Evolutionary conservation across 345 rosid genomes (phyloP).

Genomic region (Hirschfeldia incana): DNA sequence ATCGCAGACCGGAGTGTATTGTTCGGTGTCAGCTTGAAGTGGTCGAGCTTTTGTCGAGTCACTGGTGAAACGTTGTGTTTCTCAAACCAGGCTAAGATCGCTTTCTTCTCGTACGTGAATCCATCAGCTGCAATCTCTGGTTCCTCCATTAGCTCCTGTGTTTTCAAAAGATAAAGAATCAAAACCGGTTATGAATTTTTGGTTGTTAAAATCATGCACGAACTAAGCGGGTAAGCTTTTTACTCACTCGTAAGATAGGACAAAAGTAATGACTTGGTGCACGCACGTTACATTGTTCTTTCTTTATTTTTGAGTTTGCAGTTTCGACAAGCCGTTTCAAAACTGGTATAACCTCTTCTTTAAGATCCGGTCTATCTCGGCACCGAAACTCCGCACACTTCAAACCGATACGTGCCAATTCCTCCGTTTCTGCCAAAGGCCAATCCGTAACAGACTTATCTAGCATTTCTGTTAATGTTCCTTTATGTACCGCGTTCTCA

Average conservation of each 20-base stretch:
- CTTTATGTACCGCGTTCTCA: slow-evolving; percentile 58
- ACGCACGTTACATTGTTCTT: slow-evolving; percentile 41
- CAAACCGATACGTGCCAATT: slow-evolving; percentile 65
- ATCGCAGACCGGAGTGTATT: slow-evolving; percentile 70
- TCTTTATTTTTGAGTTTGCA: slow-evolving; percentile 53
- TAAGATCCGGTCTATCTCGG: slow-evolving; percentile 91
- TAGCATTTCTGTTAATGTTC: slow-evolving; percentile 56
- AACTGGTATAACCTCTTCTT: slow-evolving; percentile 68
- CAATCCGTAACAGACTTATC: slow-evolving; percentile 69
- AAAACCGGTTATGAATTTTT: background rate
- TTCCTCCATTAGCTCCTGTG: slow-evolving; percentile 82
- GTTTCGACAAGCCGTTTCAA: slow-evolving; percentile 63
- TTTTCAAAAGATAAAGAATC: background rate
- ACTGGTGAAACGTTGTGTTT: slow-evolving; percentile 76
- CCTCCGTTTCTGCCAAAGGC: slow-evolving; percentile 76
- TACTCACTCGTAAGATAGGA: slow-evolving; percentile 73
- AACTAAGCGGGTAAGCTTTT: background rate
- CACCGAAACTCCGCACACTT: slow-evolving; percentile 73
- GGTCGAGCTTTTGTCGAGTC: slow-evolving; percentile 59
- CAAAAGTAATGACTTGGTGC: slow-evolving; percentile 83
- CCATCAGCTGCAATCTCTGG: slow-evolving; percentile 90
- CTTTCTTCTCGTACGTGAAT: slow-evolving; percentile 75
- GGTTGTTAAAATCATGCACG: background rate
- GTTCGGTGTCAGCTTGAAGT: slow-evolving; percentile 59
- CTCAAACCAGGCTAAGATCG: slow-evolving; percentile 76